phyloP scores from a whole-genome alignment of 129 eudicot species.

The Flaveria robusta region DNA sequence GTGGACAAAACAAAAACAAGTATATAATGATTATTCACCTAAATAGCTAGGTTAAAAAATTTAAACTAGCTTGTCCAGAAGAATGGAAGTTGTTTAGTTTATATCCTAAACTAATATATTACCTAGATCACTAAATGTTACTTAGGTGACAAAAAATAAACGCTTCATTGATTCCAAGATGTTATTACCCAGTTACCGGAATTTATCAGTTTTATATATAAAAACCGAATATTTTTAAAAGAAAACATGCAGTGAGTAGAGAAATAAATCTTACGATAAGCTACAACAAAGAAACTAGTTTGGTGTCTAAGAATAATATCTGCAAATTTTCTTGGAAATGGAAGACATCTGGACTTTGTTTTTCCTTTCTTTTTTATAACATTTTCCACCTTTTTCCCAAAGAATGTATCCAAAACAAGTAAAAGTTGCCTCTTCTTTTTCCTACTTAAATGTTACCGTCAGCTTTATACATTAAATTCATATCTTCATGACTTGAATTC shows the following conservation, averaged over 20 bases:
- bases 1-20: neutral
- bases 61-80: too few species aligned
- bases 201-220: too few species aligned
- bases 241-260: too few species aligned
- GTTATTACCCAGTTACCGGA: neutral
- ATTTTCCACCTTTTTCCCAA: constrained; percentile 23
- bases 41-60: neutral
- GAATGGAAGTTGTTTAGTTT: too few species aligned
- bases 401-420: constrained; percentile 29
- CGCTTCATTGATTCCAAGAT: neutral
- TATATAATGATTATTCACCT: neutral
- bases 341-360: constrained; percentile 9
- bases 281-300: too few species aligned
- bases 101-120: neutral
- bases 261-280: too few species aligned
- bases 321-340: constrained; percentile 1
- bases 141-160: neutral
- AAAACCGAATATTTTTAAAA: too few species aligned
- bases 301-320: neutral
- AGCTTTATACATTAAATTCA: constrained; percentile 65
- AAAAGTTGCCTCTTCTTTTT: constrained; percentile 47
- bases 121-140: neutral
- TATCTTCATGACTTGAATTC: neutral
- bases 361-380: constrained; percentile 12
- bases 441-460: constrained; percentile 45